A percentile compares a stretch with the other conserved stretches of the same genome.
These are phyloP conservation scores for Pseudozyma sp. DNA, from an alignment of 1,284 basidiomycete species.

Conservation along the genomic window DNA sequence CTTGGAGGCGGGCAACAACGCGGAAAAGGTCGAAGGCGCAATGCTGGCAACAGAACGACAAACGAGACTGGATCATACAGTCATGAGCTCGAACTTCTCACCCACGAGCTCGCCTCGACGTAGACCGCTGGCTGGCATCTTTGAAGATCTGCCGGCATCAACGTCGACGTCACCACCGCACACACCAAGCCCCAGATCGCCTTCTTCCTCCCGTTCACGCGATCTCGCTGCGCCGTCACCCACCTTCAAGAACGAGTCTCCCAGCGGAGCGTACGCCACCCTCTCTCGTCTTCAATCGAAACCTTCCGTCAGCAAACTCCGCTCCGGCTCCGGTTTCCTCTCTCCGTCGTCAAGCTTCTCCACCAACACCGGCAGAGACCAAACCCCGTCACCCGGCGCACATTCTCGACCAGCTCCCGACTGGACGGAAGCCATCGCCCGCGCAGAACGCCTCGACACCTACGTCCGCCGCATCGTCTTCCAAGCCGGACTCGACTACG, in stretches of 20 bases:
- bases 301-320: constrained; percentile 29
- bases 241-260: constrained; percentile 25
- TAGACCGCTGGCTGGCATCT: constrained; percentile 34
- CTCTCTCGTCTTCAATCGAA: constrained; percentile 38
- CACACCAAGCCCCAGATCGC: constrained; percentile 14
- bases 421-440: constrained; percentile 52
- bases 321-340: constrained; percentile 39
- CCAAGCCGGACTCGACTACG: constrained; percentile 86
- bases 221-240: constrained; percentile 22
- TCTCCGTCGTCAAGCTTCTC: constrained; percentile 15
- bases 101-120: constrained; percentile 31
- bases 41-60: neutral
- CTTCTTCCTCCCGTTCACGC: constrained; percentile 17
- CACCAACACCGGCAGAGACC: neutral
- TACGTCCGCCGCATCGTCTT: constrained; percentile 80
- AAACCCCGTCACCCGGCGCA: constrained; percentile 6
- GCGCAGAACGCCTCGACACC: constrained; percentile 70
- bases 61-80: constrained; percentile 5
- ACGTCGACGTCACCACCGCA: constrained; percentile 22
- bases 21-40: constrained; percentile 16
- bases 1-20: constrained; percentile 8
- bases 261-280: constrained; percentile 43
- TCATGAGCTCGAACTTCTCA: constrained; percentile 1
- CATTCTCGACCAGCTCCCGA: constrained; percentile 57
- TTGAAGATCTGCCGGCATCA: constrained; percentile 20